Percentiles rank a stretch among this genome's conserved stretches.
These are phyloP conservation scores for Pythium phragmitis DNA, from an alignment of 352 stramenopile genomes.

Conservation along the genomic window DNA sequence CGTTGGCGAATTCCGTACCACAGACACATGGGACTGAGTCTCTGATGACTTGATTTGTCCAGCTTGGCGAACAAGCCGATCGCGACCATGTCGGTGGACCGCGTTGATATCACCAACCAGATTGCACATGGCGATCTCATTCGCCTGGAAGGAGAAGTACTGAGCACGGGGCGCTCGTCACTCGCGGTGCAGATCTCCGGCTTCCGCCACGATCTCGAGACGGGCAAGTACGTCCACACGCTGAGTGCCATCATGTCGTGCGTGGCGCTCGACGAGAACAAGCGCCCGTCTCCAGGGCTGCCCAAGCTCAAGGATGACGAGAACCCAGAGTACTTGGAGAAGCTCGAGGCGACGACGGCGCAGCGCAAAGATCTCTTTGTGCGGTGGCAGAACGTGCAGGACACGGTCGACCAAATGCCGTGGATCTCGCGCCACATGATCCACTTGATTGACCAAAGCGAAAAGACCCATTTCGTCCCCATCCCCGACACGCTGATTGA, in stretches of 20 bases:
- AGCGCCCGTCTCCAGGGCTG: conserved; percentile 50
- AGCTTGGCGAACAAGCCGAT: conserved; percentile 60
- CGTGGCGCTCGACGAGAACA: conserved; percentile 65
- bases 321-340: conserved; percentile 44
- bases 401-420: conserved; percentile 61
- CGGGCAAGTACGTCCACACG: conserved; percentile 65
- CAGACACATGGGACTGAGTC: not conserved
- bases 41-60: not conserved
- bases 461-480: conserved; percentile 46
- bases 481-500: conserved; percentile 71
- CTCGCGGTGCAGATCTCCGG: conserved; percentile 62
- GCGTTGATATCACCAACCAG: conserved; percentile 64
- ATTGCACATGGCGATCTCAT: conserved; percentile 66
- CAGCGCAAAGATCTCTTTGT: conserved; percentile 63
- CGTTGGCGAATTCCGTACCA: not conserved
- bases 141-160: conserved; percentile 61
- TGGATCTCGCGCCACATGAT: conserved; percentile 66
- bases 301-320: conserved; percentile 45
- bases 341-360: conserved; percentile 52
- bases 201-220: conserved; percentile 66
- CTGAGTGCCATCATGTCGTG: conserved; percentile 73
- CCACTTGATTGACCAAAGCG: conserved; percentile 36
- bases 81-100: conserved; percentile 67
- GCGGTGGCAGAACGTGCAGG: conserved; percentile 63
- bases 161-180: conserved; percentile 60